Base-by-base conservation (phyloP, 495 filamentous ascomycete genomes). In the Schizothecium vesticola region DNA sequence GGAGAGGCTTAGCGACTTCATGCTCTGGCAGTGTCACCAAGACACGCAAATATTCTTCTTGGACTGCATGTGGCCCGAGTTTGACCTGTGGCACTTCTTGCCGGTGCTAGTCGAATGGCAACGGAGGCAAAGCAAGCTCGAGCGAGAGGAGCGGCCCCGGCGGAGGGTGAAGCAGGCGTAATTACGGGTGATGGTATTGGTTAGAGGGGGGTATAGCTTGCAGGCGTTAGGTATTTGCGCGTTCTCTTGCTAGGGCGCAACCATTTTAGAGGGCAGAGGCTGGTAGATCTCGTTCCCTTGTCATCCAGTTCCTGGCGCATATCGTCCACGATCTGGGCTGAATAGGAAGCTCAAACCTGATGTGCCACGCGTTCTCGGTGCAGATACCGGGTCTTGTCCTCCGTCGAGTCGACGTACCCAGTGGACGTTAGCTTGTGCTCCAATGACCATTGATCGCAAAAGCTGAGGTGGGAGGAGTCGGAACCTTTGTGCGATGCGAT, bases 21-120 rank as follows among this genome's bases (percentile, higher is more conserved):
- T 99, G 93, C 88, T 99, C 63, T 99, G 95, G 95, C 95, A 99
- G 78, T 94, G 91, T 72, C 93, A 98, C 72, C 85, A 96, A 73
- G 83, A 94, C 57, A 98, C 95, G 0, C 90, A 97, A 64, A 90
- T 98, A 65, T 91, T 92, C 55, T 99, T 98, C 79, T 76, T 97
- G 56, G 87, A 97, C 66, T 94, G 92, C 66, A 80, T 98, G 57
- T 99, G 95, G 95, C 95, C 95, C 4, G 93, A 98, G 71, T 97
- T 99, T 71, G 93, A 96, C 74, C 82, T 99, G 12, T 96, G 93
- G 94, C 83, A 92, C 57, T 98, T 99, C 79, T 72, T 99, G 26
- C 95, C 96, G 0, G 93, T 98, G 5, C 79, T 99, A 43, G 80
- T 96, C 31, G 91, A 94, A 68, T 98, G 94, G 94, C 94, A 97